Conservation (phyloP, 176 grass and related monocot species). For the Juncus inflexus region DNA sequence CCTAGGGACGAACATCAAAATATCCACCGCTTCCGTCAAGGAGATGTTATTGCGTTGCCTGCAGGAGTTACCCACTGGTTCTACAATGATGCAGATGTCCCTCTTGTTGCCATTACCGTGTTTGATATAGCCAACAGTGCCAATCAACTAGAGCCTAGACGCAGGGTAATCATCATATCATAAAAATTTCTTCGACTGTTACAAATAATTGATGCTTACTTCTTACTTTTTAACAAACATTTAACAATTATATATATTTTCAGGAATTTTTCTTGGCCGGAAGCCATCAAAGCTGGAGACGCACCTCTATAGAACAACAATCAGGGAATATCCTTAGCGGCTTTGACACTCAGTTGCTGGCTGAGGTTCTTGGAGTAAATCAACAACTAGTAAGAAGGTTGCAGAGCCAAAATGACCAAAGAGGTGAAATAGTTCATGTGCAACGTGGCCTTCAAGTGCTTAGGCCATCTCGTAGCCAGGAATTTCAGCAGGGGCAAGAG, state of each 20-base stretch:
- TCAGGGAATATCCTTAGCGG: slow-evolving; percentile 31
- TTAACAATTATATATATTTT: neutral
- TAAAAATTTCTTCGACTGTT: neutral
- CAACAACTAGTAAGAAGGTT: slow-evolving; percentile 18
- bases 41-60: slow-evolving; percentile 31
- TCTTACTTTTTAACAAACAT: neutral
- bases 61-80: slow-evolving; percentile 39
- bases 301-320: neutral
- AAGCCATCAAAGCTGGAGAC: slow-evolving; percentile 13
- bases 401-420: slow-evolving; percentile 29
- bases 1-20: slow-evolving; percentile 32
- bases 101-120: slow-evolving; percentile 29
- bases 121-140: slow-evolving; percentile 21
- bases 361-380: slow-evolving; percentile 28
- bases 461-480: slow-evolving; percentile 11
- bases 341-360: slow-evolving; percentile 30
- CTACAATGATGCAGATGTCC: slow-evolving; percentile 36
- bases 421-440: slow-evolving; percentile 41
- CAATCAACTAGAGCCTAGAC: slow-evolving; percentile 29
- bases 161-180: slow-evolving; percentile 16
- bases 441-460: slow-evolving; percentile 6
- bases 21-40: slow-evolving; percentile 22
- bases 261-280: slow-evolving; percentile 46
- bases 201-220: neutral
- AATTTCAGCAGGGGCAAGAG: neutral